Base-by-base conservation (phyloP, 805 yeast species). In the Millerozyma miso region DNA sequence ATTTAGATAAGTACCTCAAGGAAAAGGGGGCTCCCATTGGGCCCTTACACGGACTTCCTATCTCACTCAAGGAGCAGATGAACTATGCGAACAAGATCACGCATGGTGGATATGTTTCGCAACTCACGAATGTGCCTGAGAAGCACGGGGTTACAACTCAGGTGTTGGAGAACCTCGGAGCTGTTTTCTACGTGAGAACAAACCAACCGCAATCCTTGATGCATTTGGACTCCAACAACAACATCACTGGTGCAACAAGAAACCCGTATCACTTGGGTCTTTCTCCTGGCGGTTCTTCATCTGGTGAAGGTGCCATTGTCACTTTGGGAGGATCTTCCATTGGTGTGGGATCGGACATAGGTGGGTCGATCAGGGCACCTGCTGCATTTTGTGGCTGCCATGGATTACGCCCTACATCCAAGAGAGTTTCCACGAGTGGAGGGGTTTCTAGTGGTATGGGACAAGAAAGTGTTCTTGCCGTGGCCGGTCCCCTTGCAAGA, bases 401-500 rank as follows among this genome's bases (percentile, higher is more conserved):
- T 44, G 76, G 75, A 6, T 61, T 71, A 42, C 63, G 74, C 51
- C 74, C 74, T n/a, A 62, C 74, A 18, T 51, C 69, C 15, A 61
- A 59, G 47, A 58, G 76, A 53, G 47, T 67, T 33, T 50, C 62
- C 7, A 47, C 58, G 5, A 42, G 44, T 18, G 79, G 80, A 43
- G 75, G 78, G 48, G 67, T 82, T 48, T 65, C 83, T 35, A 67
- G 76, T 36, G 79, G 80, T 54, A 71, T 72, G 42, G 88, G 85
- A 40, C 83, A 80, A 56, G 85, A 83, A 59, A 69, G 84, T 20
- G 79, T 84, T 42, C 74, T 73, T 31, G 79, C 83, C 13, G 85
- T 81, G 19, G 73, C 73, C 37, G 91, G 90, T 18, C 91, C 91
- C 34, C 59, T 85, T 64, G 72, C 86, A 3, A 73, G 83, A 52